phyloP scores from a whole-genome alignment of 2,329 filamentous ascomycete species.

The Clonostachys chloroleuca region DNA sequence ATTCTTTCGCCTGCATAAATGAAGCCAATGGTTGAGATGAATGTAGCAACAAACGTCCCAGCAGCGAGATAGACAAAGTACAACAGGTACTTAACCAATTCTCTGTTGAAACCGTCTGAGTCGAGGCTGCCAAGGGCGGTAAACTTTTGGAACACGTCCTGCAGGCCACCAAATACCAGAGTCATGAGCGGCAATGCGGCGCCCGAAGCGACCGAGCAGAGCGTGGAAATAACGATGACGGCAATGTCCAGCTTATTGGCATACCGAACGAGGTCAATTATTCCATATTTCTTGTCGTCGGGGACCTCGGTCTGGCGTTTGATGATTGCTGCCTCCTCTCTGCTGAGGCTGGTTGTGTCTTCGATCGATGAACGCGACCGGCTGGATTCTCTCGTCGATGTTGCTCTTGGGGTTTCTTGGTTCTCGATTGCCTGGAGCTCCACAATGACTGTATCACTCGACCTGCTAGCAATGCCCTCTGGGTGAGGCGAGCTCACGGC shows the following conservation, averaged over 20 bases:
- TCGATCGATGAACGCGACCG: too few species aligned
- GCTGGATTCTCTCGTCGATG: too few species aligned
- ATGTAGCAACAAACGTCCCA: conserved; percentile 72
- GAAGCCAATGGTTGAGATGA: conserved; percentile 81
- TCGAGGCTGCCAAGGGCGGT: conserved; percentile 36
- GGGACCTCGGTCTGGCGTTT: conserved; percentile 64
- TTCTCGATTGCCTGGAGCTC: too few species aligned
- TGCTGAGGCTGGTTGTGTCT: too few species aligned
- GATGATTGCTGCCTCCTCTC: conserved; percentile 61
- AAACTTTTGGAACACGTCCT: conserved; percentile 65
- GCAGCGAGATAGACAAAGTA: conserved; percentile 86
- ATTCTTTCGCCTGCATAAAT: conserved; percentile 84
- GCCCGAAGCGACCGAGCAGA: conserved; percentile 62
- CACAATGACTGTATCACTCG: too few species aligned
- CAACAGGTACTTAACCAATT: conserved; percentile 61
- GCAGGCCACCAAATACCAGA: conserved; percentile 72
- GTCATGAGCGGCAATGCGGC: conserved; percentile 78
- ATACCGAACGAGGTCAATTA: conserved; percentile 65
- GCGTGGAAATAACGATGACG: conserved; percentile 50
- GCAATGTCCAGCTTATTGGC: conserved; percentile 60
- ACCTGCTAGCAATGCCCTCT: too few species aligned
- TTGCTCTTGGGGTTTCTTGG: too few species aligned
- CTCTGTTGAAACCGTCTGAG: conserved; percentile 51
- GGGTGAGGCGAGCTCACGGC: too few species aligned
- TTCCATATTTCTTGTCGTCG: conserved; percentile 52